These are phyloP conservation scores for Geotrichum carabidarum DNA, from an alignment of 1,139 yeast genomes.

Conservation along the genomic window DNA sequence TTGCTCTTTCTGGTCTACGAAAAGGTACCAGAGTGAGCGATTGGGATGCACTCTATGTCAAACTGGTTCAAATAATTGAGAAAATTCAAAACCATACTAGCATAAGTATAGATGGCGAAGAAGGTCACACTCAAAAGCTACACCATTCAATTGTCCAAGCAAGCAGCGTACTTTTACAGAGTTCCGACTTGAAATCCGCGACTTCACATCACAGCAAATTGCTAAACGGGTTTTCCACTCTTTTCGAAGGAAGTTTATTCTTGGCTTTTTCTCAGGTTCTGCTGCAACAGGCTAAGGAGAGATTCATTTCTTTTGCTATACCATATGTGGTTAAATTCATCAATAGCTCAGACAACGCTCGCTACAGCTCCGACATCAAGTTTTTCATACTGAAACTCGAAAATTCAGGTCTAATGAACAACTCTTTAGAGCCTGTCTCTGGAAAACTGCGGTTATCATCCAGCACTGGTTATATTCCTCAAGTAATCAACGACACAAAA, in stretches of 20 bases:
- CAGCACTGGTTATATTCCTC: constrained; percentile 2
- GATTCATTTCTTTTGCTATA: constrained; percentile 25
- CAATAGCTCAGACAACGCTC: constrained; percentile 6
- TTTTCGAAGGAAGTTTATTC: constrained; percentile 21
- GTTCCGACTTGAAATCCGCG: constrained; percentile 27
- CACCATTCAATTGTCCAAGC: constrained; percentile 16
- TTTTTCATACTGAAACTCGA: constrained; percentile 20
- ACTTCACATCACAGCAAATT: constrained; percentile 25
- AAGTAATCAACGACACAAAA: constrained; percentile 5
- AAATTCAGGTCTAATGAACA: constrained; percentile 19
- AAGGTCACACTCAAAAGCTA: neutral
- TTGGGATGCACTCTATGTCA: constrained; percentile 32
- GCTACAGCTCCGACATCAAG: constrained; percentile 10
- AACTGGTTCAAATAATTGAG: constrained; percentile 10
- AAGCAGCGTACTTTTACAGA: constrained; percentile 21
- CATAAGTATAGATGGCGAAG: neutral
- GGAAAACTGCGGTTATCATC: constrained; percentile 14
- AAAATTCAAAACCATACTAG: neutral
- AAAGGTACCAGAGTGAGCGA: constrained; percentile 39
- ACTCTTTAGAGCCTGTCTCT: constrained; percentile 18
- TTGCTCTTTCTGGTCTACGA: constrained; percentile 36
- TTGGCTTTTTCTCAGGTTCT: constrained; percentile 41
- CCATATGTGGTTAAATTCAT: constrained; percentile 24
- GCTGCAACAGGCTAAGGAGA: constrained; percentile 32
- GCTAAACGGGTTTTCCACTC: constrained; percentile 13